phyloP scores from a whole-genome alignment of 108 stramenopile species.

The Nitzschia sp. region DNA sequence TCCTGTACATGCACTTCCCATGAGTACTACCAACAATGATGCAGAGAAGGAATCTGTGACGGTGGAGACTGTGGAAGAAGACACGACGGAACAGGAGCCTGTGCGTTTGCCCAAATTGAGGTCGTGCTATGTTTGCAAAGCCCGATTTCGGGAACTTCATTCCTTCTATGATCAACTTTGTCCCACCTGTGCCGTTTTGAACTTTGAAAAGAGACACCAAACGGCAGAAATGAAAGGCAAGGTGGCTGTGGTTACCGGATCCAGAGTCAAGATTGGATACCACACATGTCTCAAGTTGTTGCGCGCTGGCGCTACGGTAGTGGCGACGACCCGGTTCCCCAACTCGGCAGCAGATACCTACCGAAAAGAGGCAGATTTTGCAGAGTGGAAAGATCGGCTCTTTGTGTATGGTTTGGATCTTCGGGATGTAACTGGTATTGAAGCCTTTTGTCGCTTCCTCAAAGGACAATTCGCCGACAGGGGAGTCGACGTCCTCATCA shows the following conservation, averaged over 20 bases:
- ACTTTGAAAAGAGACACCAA: conserved; percentile 80
- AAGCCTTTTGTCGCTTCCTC: conserved; percentile 77
- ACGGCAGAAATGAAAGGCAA: conserved; percentile 49
- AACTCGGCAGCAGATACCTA: conserved; percentile 67
- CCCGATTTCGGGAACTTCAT: conserved; percentile 76
- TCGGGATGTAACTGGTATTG: conserved; percentile 81
- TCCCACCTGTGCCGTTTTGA: conserved; percentile 77
- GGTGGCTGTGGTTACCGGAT: conserved; percentile 83
- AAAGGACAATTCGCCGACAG: conserved; percentile 49
- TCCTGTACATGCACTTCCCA: conserved; percentile 37
- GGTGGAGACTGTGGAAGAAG: conserved; percentile 4
- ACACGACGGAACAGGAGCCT: conserved; percentile 4
- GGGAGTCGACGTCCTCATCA: conserved; percentile 86
- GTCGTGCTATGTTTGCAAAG: conserved; percentile 88
- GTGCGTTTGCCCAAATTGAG: conserved; percentile 66
- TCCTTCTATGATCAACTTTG: conserved; percentile 90
- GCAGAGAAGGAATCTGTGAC: background rate
- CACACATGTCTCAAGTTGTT: conserved; percentile 80
- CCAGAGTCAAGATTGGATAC: conserved; percentile 90
- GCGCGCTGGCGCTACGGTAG: conserved; percentile 68
- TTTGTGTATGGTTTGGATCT: conserved; percentile 82
- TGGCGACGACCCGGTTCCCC: conserved; percentile 88
- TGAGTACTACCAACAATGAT: conserved; percentile 31
- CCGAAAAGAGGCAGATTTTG: conserved; percentile 64
- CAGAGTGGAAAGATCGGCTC: conserved; percentile 53